Conservation (phyloP, 2,329 filamentous ascomycete genomes). For the Epichloe scottii region DNA sequence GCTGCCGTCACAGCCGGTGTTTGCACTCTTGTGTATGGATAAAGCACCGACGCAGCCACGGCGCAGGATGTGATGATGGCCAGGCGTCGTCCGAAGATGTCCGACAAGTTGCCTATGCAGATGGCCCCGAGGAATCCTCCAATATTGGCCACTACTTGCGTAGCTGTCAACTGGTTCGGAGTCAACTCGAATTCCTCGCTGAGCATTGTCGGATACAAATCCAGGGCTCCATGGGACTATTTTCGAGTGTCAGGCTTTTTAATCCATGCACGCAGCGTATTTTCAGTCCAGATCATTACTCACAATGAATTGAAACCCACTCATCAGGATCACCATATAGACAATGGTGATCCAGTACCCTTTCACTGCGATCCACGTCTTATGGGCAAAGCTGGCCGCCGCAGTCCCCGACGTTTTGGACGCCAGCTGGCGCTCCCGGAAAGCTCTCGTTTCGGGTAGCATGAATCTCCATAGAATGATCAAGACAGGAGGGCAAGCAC, state of each 20-base stretch:
- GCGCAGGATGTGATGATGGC: background rate
- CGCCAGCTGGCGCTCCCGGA: background rate
- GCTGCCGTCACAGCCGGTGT: background rate
- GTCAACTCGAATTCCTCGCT: background rate
- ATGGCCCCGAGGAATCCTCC: conserved; percentile 1
- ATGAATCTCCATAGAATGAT: background rate
- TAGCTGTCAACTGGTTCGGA: background rate
- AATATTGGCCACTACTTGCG: conserved; percentile 2
- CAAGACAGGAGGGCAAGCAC: background rate
- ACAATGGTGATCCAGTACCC: background rate
- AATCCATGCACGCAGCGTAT: too few species aligned
- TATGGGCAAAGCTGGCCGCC: background rate
- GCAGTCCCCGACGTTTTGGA: background rate
- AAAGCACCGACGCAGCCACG: background rate
- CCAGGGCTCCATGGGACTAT: background rate
- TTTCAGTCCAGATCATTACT: background rate
- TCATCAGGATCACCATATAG: background rate
- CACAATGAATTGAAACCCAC: background rate
- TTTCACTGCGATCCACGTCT: background rate
- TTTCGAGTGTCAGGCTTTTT: background rate
- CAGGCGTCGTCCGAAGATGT: background rate
- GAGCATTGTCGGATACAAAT: background rate
- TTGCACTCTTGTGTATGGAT: conserved; percentile 1
- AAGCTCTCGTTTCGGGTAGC: background rate
- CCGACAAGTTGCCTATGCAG: background rate